A percentile compares a stretch with the other conserved stretches of the same genome.
Evolutionary conservation across 2,329 filamentous ascomycete genomes (phyloP).

Genomic region (Botrytis elliptica): DNA sequence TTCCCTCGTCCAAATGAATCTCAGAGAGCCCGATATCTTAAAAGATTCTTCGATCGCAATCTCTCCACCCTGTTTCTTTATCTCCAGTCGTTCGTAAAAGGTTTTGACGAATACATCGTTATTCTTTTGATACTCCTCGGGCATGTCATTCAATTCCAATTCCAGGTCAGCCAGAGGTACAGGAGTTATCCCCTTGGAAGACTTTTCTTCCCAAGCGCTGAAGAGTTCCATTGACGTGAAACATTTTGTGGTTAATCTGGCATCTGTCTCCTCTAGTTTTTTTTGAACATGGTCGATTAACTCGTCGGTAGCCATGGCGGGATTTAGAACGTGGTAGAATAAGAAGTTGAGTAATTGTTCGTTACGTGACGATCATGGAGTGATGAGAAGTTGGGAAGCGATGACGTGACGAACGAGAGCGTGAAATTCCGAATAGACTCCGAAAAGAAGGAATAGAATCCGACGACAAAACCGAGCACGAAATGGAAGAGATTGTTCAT

Average conservation of each 20-base stretch:
- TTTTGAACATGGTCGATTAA: not conserved
- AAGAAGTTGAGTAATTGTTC: not conserved
- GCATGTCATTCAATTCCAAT: not conserved
- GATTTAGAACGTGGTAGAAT: not conserved
- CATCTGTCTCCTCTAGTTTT: not conserved
- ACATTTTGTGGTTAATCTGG: not conserved
- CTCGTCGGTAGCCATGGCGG: not conserved
- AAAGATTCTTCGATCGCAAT: not conserved
- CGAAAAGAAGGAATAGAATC: not conserved
- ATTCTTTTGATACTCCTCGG: not conserved
- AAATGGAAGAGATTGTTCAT: not conserved
- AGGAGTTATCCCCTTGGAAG: not conserved
- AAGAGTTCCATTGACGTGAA: not conserved
- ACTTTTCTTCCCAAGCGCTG: fast-evolving
- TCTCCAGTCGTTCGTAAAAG: not conserved
- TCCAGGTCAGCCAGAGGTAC: not conserved
- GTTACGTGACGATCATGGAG: not conserved
- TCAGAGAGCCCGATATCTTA: not conserved
- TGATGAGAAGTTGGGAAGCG: not conserved
- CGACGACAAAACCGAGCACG: not conserved
- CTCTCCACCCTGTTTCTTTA: not conserved
- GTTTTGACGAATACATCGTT: not conserved
- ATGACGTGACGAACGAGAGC: not conserved
- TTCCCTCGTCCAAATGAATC: not conserved
- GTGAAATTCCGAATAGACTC: not conserved